Percentiles rank a stretch among this genome's conserved stretches.
These are phyloP conservation scores for Sphagnum fallax DNA, from an alignment of 228 moss, liverwort and hornwort genomes.

Conservation along the genomic window DNA sequence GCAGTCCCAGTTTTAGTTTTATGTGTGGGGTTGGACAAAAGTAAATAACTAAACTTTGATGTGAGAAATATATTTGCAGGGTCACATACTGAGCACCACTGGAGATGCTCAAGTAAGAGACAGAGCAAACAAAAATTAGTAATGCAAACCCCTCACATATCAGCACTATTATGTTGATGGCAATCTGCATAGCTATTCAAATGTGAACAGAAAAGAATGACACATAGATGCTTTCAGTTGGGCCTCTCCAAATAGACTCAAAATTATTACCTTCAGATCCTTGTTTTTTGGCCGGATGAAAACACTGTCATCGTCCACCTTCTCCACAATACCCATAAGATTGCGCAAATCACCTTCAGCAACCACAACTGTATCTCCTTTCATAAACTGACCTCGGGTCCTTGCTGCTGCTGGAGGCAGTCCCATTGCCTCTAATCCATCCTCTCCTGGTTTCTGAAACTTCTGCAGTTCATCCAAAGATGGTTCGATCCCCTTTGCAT, in stretches of 20 bases:
- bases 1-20: too few species aligned
- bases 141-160: too few species aligned
- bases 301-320: conserved; percentile 90
- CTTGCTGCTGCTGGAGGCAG: conserved; percentile 64
- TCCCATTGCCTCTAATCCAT: conserved; percentile 70
- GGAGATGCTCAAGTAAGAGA: too few species aligned
- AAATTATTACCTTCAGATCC: conserved; percentile 41
- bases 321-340: conserved; percentile 88
- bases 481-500: conserved; percentile 86
- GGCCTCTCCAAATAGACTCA: too few species aligned
- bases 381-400: conserved; percentile 83
- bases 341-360: conserved; percentile 88
- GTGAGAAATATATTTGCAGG: too few species aligned
- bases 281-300: conserved; percentile 67
- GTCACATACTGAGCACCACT: too few species aligned
- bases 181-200: too few species aligned
- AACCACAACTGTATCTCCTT: conserved; percentile 90
- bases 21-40: too few species aligned
- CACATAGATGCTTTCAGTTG: background rate
- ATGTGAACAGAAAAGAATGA: background rate
- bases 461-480: conserved; percentile 89
- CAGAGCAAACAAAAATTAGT: too few species aligned
- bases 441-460: conserved; percentile 94
- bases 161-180: too few species aligned
- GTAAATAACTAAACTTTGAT: too few species aligned